Base-by-base conservation (phyloP, 1,139 yeast genomes). In the Taiozyma sp. region DNA sequence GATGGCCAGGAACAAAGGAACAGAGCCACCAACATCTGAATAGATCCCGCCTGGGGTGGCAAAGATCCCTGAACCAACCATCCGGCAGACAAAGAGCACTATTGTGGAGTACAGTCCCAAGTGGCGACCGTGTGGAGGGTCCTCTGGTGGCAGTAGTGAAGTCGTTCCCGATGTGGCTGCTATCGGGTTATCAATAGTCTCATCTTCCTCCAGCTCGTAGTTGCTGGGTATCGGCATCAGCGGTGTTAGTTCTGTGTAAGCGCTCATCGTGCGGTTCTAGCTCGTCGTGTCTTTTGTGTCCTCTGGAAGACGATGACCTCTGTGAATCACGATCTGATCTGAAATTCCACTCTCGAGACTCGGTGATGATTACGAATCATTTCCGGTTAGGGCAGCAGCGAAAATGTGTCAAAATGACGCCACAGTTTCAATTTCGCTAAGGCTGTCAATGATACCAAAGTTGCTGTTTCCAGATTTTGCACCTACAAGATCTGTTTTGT, bases 11-110 rank as follows among this genome's bases (percentile, higher is more conserved):
- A 81, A 81, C 40, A 78, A 62, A 29, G 72, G 67, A 1, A 83
- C 82, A 0, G 83, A 79, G 28, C 81, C 73, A 9, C 83, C 83
- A 55, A 80, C 76, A 57, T 81, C 84, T 50, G 71, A 74, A 58
- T 76, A 81, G 28, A 81, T 78, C 34, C 83, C 76, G 22, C 82
- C 75, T 0, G 86, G 80, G 0, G 81, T 79, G 32, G 85, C 83
- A 63, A 81, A 80, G 27, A 82, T 80, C 1, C 87, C 87, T 1
- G 84, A 79, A 0, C 87, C 87, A 14, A 82, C 70, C 46, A 81
- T 81, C 49, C 86, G 66, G 39, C 82, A 78, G 4, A 82, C 72
- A 52, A 79, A 79, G 54, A 81, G 63, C 51, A 81, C 72, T 34
- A 79, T 70, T 0, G 83, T 79, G 4, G 84, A 80, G 55, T 73